phyloP scores from a whole-genome alignment of 805 yeast species.

The Candida dajiaensis region DNA sequence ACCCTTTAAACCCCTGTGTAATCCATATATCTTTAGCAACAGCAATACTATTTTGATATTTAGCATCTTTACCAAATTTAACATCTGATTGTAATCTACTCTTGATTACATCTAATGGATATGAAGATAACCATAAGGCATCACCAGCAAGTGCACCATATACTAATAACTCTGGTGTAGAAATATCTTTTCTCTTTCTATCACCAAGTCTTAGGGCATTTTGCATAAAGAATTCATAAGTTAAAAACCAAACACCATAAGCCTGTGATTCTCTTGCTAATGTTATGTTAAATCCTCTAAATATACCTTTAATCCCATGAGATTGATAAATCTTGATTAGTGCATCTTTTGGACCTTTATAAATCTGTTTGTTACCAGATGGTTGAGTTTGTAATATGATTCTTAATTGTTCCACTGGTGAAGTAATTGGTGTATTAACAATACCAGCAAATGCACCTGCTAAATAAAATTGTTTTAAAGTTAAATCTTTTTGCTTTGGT shows the following conservation, averaged over 20 bases:
- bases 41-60: conserved; percentile 35
- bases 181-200: conserved; percentile 57
- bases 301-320: conserved; percentile 77
- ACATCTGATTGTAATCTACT: conserved; percentile 72
- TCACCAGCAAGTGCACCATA: conserved; percentile 92
- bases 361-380: conserved; percentile 34
- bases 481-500: conserved; percentile 32
- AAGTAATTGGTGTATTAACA: conserved; percentile 82
- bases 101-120: conserved; percentile 89
- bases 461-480: conserved; percentile 63
- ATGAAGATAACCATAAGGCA: conserved; percentile 75
- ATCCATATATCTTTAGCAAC: conserved; percentile 28
- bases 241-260: conserved; percentile 80
- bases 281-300: conserved; percentile 82
- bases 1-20: conserved; percentile 43
- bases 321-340: conserved; percentile 62
- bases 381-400: conserved; percentile 83
- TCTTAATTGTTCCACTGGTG: conserved; percentile 94
- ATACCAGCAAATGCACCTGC: conserved; percentile 92
- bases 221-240: conserved; percentile 83
- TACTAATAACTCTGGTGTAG: conserved; percentile 79
- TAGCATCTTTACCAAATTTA: conserved; percentile 36
- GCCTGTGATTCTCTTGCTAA: conserved; percentile 82
- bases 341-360: conserved; percentile 77
- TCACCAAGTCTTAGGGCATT: conserved; percentile 29